A percentile compares a stretch with the other conserved stretches of the same genome.
These are phyloP conservation scores for Solanum hybrid DNA, from an alignment of 305 asterid genomes.

Conservation along the genomic window DNA sequence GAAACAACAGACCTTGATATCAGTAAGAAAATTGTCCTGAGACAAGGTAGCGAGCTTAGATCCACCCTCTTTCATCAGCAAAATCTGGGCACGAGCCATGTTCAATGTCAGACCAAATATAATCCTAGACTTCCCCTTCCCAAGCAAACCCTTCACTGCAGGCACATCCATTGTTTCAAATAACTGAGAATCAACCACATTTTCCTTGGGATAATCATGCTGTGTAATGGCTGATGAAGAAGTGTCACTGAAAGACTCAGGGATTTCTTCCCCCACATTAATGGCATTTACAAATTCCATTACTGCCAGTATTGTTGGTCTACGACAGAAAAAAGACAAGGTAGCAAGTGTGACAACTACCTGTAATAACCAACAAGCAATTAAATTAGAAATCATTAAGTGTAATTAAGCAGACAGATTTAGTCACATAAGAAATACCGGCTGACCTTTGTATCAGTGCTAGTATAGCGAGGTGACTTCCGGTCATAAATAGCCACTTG, in stretches of 20 bases:
- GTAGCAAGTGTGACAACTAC: slow-evolving; percentile 89
- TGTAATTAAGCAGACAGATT: background rate
- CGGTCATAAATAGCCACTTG: slow-evolving; percentile 68
- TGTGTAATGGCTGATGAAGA: slow-evolving; percentile 36
- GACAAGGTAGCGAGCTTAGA: slow-evolving; percentile 74
- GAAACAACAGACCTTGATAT: slow-evolving; percentile 56
- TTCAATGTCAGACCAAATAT: slow-evolving; percentile 58
- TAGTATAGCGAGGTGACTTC: slow-evolving; percentile 56
- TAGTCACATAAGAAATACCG: slow-evolving; percentile 4
- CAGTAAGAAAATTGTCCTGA: slow-evolving; percentile 78
- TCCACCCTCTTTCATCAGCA: slow-evolving; percentile 84
- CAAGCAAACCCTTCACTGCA: slow-evolving; percentile 57
- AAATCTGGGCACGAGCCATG: slow-evolving; percentile 94
- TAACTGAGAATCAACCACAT: slow-evolving; percentile 26
- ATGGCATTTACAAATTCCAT: slow-evolving; percentile 67
- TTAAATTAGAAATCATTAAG: background rate
- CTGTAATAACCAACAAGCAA: slow-evolving; percentile 32
- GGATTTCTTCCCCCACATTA: slow-evolving; percentile 37
- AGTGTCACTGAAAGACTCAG: slow-evolving; percentile 43
- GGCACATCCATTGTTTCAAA: slow-evolving; percentile 64
- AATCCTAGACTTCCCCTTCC: slow-evolving; percentile 89
- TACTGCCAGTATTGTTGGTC: slow-evolving; percentile 83
- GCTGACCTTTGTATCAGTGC: slow-evolving; percentile 66
- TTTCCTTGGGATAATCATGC: slow-evolving; percentile 22
- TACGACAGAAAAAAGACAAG: slow-evolving; percentile 78